Evolutionary conservation across 2,329 filamentous ascomycete genomes (phyloP), one percentile per base, ranked within the genome.

Genomic region (Cadophora sp.): DNA sequence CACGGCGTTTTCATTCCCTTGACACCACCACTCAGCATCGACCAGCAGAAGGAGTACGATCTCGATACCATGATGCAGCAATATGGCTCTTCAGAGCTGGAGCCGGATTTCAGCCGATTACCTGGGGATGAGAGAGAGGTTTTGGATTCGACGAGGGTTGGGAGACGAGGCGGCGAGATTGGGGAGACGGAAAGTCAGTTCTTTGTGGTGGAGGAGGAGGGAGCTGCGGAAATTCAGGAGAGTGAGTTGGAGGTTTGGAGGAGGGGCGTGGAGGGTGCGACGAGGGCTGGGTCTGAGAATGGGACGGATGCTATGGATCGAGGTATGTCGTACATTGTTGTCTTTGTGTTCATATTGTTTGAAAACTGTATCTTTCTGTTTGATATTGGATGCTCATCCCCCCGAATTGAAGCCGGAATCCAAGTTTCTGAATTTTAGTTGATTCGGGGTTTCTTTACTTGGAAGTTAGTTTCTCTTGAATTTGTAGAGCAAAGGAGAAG

Each of bases 181-280:
- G 37, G 19, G 19, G 27, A 37, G 53, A 19, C 16, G 34, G 53
- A 37, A 14, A 58, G 31, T 37, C 55, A 22, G 19, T 34, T 37
- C 11, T 34, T 58, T 19, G 55, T 34, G 55, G 31, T 58, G 8
- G 55, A 58, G 8, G 55, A 58, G 12, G 24, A 27, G 24, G 50
- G 24, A 27, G 22, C 5, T 26, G 24, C 34, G 14, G 34, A 37
- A 12, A 37, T 37, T 8, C 34, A 37, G 55, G 55, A 58, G 31
- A 58, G 55, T 58, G 55, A 58, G 31, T 14, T 58, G 29, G 31
- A 37, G 12, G n/a, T 34, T 40, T 58, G 55, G 31, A 40, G 55
- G 22, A 22, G 31, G n/a, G 27, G 31, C 4, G 29, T 58, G 14
- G 19, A 24, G 31, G 55, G 55, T 24, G 29, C 55, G 12, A 58